phyloP scores from a whole-genome alignment of 169 alveolate genomes.

The Plasmodium fragile region DNA sequence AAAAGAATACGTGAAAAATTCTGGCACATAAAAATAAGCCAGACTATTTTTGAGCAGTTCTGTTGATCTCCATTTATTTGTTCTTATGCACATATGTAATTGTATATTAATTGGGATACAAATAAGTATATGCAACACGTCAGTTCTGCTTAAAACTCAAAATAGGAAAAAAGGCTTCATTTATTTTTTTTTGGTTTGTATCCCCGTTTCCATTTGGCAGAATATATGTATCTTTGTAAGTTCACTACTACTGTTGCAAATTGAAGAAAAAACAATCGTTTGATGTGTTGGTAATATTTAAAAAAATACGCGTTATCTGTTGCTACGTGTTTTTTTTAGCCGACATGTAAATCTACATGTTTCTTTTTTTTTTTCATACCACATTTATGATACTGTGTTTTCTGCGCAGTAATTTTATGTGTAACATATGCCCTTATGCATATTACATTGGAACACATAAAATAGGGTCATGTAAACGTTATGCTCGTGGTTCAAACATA shows the following conservation, averaged over 20 bases:
- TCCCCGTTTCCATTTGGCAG: not conserved
- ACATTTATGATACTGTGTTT: not conserved
- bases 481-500: not conserved
- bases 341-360: not conserved
- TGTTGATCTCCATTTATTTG: not conserved
- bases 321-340: not conserved
- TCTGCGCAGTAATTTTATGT: not conserved
- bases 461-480: not conserved
- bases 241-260: not conserved
- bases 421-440: slow-evolving; percentile 5
- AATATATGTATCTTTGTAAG: not conserved
- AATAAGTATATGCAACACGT: not conserved
- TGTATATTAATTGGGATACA: not conserved
- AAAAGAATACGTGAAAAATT: not conserved
- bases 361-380: not conserved
- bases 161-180: not conserved
- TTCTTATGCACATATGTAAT: not conserved
- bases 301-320: not conserved
- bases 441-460: not conserved
- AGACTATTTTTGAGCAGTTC: not conserved
- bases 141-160: not conserved
- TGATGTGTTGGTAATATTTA: not conserved
- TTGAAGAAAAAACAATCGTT: not conserved
- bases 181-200: not conserved
- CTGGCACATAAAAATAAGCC: not conserved